Conservation (phyloP, 2,329 filamentous ascomycete genomes). For the Fusarium newnesense region DNA sequence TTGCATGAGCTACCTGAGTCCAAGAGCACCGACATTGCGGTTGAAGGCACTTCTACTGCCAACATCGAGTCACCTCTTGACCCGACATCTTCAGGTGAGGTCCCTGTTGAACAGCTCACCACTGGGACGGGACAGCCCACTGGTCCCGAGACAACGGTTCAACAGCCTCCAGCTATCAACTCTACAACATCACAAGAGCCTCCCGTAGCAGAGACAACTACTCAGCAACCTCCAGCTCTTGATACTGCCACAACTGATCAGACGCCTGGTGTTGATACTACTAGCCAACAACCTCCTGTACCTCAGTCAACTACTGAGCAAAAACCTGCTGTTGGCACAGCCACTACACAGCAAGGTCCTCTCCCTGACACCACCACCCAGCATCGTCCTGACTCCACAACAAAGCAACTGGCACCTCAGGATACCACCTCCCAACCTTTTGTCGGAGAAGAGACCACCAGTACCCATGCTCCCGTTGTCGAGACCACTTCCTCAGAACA, state of each 20-base stretch:
- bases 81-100: not conserved
- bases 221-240: not conserved
- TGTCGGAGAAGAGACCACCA: not conserved
- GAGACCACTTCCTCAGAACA: not conserved
- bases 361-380: not conserved
- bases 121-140: not conserved
- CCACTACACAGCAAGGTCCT: not conserved
- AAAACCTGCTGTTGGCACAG: not conserved
- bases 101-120: not conserved
- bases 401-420: not conserved
- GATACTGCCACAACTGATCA: not conserved
- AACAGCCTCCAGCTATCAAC: not conserved
- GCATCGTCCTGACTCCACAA: not conserved
- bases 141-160: not conserved
- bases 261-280: not conserved
- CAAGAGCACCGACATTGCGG: not conserved
- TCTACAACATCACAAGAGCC: not conserved
- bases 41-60: not conserved
- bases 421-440: not conserved
- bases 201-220: not conserved
- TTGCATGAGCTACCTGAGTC: not conserved
- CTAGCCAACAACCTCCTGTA: not conserved
- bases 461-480: accelerated
- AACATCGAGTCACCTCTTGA: not conserved
- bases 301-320: not conserved